Base-by-base conservation (phyloP, 164 flowering plant species). In the Stephania cephalantha region DNA sequence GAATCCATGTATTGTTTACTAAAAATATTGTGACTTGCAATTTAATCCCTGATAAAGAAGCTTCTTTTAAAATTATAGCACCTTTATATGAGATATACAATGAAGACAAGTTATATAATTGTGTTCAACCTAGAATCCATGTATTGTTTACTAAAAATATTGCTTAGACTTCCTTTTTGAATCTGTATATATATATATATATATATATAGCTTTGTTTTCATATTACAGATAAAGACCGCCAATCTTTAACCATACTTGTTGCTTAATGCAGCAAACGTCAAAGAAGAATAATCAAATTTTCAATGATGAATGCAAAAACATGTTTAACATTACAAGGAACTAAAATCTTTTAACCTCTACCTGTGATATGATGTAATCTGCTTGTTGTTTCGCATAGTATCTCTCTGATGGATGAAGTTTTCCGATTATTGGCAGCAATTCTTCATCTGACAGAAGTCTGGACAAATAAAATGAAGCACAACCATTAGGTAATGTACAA, bases 301-400 rank as follows among this genome's bases (percentile, higher is more conserved):
- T 35, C 42, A 35, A 35, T 35, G 3, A 35, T 35, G 42, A 35
- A 35, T 35, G 42, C 42, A 35, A 35, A 2, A 35, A 35, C 42
- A 35, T 35, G 42, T 35, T 35, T 35, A 35, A 35, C 42, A 35
- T 35, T 35, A 35, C 4, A 35, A 35, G 42, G 0, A 50, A 2
- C 55, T 15, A 50, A 72, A 72, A 44, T 50, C 69, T n/a, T 7
- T 22, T 35, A 76, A 73, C 64, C 18, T 73, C 44, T 89, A 92
- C 97, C 98, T 92, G 98, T 25, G 88, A 84, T 73, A 92, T 84
- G 79, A 86, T 88, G 79, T 92, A 91, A 79, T 95, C 95, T 72
- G 98, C 90, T 81, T 93, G 99, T 79, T 95, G 97, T 83, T 93
- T 91, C 42, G 99, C 99, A 84, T 95, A 93, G 76, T 91, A 93